Evolutionary conservation across 192 early-diverging fungal genomes (phyloP), one percentile per base, ranked within the genome.

Genomic region (Entomortierella chlamydospora): DNA sequence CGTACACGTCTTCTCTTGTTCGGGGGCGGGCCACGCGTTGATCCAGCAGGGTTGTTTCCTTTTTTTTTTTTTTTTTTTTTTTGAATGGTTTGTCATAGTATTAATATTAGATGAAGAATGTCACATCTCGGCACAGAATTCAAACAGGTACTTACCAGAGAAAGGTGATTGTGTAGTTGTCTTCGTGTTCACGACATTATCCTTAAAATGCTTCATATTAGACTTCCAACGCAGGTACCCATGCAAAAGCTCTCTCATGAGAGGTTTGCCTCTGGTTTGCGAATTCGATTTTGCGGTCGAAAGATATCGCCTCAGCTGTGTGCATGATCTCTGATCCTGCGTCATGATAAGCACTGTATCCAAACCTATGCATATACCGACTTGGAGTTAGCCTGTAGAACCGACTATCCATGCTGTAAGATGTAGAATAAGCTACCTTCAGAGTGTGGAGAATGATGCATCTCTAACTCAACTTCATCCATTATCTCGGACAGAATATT

Each of bases 191-290:
- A 47, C 54, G 22, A 81, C 56, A 34, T 73, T 85, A 31, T 83
- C 65, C 43, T 81, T 89, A 30, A 85, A 78, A 34, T 85, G 71
- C 23, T 58, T 58, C 43, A 89, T 89, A 25, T 72, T 83, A 2
- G 82, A 71, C 73, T 96, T 95, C 92, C 95, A 94, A 25, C 72
- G 64, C 57, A 97, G 94, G 60, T 95, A 96, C 37, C 87, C 87
- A 11, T 83, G 78, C 18, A 95, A 71, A 52, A 91, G 70, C 7
- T 87, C 73, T 6, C 55, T 68, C 52, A 88, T 74, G 28, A 86
- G 64, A 13, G 83, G 78, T 9, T 70, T 57, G 12, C 71, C 64
- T 49, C 72, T 62, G 10, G 76, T 70, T 11, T 62, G 60, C 0
- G 49, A 42, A 28, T 12, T 61, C 2, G 67, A 43, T 31, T 79